These are phyloP conservation scores for Batrachochytrium dendrobatidis DNA, from an alignment of 371 early-diverging fungal species.

Conservation along the genomic window DNA sequence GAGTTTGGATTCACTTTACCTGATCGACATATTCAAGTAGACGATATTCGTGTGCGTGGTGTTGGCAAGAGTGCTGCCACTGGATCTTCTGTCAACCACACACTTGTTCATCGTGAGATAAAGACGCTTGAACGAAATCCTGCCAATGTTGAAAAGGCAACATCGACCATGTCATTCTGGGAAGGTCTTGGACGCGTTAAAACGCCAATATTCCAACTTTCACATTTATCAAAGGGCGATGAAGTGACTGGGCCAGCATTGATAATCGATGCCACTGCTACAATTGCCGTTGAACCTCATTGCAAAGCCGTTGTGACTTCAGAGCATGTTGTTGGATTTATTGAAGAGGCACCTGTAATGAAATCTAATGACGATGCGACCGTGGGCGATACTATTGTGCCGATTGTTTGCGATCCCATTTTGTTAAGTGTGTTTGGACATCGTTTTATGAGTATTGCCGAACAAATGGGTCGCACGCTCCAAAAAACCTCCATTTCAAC, in stretches of 20 bases:
- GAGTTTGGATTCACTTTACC: slow-evolving; percentile 90
- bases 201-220: slow-evolving; percentile 69
- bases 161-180: slow-evolving; percentile 56
- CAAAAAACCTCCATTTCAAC: slow-evolving; percentile 92
- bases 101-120: slow-evolving; percentile 27
- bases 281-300: slow-evolving; percentile 77
- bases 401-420: slow-evolving; percentile 65
- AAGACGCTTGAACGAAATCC: slow-evolving; percentile 21
- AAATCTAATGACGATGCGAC: slow-evolving; percentile 12
- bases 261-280: slow-evolving; percentile 80
- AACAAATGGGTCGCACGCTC: slow-evolving; percentile 93
- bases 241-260: slow-evolving; percentile 78
- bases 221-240: slow-evolving; percentile 55
- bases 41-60: slow-evolving; percentile 88
- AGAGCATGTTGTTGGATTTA: slow-evolving; percentile 64
- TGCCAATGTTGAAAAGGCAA: slow-evolving; percentile 12
- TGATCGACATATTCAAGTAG: slow-evolving; percentile 74
- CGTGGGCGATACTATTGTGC: slow-evolving; percentile 38
- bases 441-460: slow-evolving; percentile 96
- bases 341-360: slow-evolving; percentile 5
- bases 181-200: slow-evolving; percentile 55
- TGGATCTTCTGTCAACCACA: slow-evolving; percentile 7
- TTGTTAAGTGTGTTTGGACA: slow-evolving; percentile 87
- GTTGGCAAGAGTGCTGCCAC: slow-evolving; percentile 48
- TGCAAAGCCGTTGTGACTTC: slow-evolving; percentile 68